Evolutionary conservation across 176 grass and related monocot species (phyloP).

Genomic region (Raddia distichophylla): DNA sequence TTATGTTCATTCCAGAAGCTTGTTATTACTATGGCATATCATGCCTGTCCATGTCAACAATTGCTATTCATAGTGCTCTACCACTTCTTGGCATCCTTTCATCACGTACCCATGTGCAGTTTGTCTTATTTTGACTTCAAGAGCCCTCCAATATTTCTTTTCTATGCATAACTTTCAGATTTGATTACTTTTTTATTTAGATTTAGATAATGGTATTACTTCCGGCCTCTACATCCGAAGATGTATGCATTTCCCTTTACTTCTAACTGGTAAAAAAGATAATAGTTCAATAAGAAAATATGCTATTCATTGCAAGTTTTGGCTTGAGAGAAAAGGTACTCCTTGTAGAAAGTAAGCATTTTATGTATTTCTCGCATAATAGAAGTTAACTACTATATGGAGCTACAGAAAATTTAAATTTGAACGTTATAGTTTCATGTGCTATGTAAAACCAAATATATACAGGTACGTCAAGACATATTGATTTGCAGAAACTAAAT

Average conservation of each 20-base stretch:
- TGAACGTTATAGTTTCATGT: not conserved
- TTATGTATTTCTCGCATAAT: not conserved
- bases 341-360: not conserved
- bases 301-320: not conserved
- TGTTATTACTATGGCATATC: not conserved
- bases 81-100: constrained; percentile 24
- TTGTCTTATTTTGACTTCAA: constrained; percentile 5
- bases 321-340: not conserved
- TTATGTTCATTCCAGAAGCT: not conserved
- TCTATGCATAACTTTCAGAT: not conserved
- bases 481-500: constrained; percentile 4
- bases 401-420: not conserved
- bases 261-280: not conserved
- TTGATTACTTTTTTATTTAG: not conserved
- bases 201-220: too few species aligned
- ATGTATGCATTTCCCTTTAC: not conserved
- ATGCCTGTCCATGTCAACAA: not conserved
- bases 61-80: constrained; percentile 13
- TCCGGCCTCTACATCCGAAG: too few species aligned
- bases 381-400: not conserved
- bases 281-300: not conserved
- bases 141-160: not conserved
- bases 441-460: not conserved
- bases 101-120: constrained; percentile 13
- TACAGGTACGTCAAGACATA: constrained; percentile 4